A percentile compares a stretch with the other conserved stretches of the same genome.
These are phyloP conservation scores for Magnusiomyces clavatus DNA, from an alignment of 1,139 yeast species.

Conservation along the genomic window DNA sequence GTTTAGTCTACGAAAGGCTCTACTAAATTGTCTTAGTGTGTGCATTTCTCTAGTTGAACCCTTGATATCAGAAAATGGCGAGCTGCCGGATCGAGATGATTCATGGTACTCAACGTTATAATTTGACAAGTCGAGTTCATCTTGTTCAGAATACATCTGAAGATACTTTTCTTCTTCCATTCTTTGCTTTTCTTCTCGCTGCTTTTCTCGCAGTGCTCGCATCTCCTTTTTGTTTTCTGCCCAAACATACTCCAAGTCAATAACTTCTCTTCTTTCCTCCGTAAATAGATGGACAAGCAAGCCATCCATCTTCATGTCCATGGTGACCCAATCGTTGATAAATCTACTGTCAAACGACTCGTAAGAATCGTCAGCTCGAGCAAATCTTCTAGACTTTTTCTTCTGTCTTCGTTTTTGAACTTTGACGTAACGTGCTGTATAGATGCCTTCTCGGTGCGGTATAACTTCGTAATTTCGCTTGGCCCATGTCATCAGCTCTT, in stretches of 20 bases:
- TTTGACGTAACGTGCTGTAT: slow-evolving; percentile 51
- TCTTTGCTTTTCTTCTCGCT: slow-evolving; percentile 3
- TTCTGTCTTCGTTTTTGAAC: slow-evolving; percentile 56
- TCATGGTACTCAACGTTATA: background rate
- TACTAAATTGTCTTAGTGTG: background rate
- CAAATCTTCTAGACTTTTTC: slow-evolving; percentile 44
- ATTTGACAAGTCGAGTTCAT: too few relatives aligned
- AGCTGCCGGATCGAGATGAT: too few relatives aligned
- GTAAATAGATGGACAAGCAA: slow-evolving; percentile 69
- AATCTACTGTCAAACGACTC: slow-evolving; percentile 23
- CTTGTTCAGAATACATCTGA: background rate
- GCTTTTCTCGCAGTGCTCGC: slow-evolving; percentile 17
- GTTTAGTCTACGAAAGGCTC: too few relatives aligned
- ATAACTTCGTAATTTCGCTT: slow-evolving; percentile 38
- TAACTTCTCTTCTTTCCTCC: slow-evolving; percentile 51
- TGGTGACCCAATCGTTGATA: slow-evolving; percentile 72
- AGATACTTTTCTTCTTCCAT: background rate
- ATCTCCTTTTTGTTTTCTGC: slow-evolving; percentile 31
- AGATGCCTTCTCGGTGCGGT: slow-evolving; percentile 65
- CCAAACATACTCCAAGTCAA: slow-evolving; percentile 68
- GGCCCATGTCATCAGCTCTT: slow-evolving; percentile 43
- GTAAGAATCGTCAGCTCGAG: slow-evolving; percentile 16
- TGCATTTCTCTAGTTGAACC: slow-evolving; percentile 8
- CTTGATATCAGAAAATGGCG: slow-evolving; percentile 1
- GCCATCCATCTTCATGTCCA: slow-evolving; percentile 57